Conservation (phyloP, 257 asterid species). For the Vinca minor region DNA sequence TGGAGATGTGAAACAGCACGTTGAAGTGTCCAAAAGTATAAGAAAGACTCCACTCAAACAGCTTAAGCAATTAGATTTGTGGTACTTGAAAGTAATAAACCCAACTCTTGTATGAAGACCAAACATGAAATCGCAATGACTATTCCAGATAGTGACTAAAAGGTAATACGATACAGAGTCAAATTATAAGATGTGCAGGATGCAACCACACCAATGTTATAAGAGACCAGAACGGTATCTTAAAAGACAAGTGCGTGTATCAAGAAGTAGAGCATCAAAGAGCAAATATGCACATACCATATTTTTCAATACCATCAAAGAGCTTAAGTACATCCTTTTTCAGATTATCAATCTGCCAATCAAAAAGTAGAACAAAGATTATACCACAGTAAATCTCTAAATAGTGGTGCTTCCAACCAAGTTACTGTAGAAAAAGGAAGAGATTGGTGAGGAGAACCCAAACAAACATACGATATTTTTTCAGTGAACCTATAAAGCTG, state of each 20-base stretch:
- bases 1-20: no score
- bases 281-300: constrained; percentile 40
- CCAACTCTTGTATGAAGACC: neutral
- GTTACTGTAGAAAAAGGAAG: neutral
- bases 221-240: neutral
- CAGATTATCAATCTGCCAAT: constrained; percentile 56
- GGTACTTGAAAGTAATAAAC: no score
- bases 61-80: neutral
- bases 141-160: no score
- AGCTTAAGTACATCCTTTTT: constrained; percentile 71
- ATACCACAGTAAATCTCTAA: neutral
- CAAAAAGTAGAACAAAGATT: constrained; percentile 9
- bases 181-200: no score
- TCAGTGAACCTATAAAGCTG: no score
- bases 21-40: neutral
- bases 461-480: no score
- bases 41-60: neutral
- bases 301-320: constrained; percentile 75
- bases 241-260: no score
- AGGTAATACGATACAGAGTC: no score
- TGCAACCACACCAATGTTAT: neutral
- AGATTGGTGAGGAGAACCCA: no score
- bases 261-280: neutral
- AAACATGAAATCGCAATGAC: neutral
- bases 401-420: neutral